Percentiles rank a stretch among this genome's conserved stretches.
Evolutionary conservation across 208 protist genomes (phyloP).

Genomic region (Wallacemonas rigidus): DNA sequence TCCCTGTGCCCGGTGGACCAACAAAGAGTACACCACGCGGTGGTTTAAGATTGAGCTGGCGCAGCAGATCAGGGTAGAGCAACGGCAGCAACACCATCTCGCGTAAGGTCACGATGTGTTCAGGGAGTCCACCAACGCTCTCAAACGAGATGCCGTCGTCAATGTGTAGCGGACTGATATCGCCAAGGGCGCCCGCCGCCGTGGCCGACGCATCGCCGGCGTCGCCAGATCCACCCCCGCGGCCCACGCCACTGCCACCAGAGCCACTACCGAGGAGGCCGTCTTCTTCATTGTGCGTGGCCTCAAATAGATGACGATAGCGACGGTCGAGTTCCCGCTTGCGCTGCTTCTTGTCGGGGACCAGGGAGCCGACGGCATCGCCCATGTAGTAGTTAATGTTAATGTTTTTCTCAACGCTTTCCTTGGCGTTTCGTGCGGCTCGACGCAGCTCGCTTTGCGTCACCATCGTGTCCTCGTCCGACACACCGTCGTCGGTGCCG

Average conservation of each 20-base stretch:
- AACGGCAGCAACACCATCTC: conserved; percentile 88
- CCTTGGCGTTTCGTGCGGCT: conserved; percentile 47
- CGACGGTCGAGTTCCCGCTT: conserved; percentile 22
- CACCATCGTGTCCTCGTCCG: conserved; percentile 26
- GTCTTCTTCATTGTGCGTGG: neutral
- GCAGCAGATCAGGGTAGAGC: conserved; percentile 70
- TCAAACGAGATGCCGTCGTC: conserved; percentile 69
- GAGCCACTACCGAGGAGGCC: neutral
- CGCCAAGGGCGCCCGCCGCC: conserved; percentile 41
- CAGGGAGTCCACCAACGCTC: conserved; percentile 76
- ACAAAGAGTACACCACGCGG: conserved; percentile 99
- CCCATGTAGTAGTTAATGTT: conserved; percentile 76
- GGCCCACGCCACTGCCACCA: neutral
- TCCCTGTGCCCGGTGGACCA: conserved; percentile 99
- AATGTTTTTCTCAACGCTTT: conserved; percentile 51
- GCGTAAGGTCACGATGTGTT: conserved; percentile 72
- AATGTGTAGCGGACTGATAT: conserved; percentile 67
- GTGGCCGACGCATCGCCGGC: neutral
- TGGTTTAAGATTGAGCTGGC: conserved; percentile 50
- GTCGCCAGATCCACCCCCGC: neutral
- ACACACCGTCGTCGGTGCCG: conserved; percentile 19
- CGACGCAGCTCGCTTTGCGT: conserved; percentile 34
- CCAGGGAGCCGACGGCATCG: conserved; percentile 31
- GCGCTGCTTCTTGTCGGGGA: conserved; percentile 14
- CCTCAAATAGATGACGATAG: conserved; percentile 18